Evolutionary conservation across 305 asterid species (phyloP).

Genomic region (Solanum hybrid): DNA sequence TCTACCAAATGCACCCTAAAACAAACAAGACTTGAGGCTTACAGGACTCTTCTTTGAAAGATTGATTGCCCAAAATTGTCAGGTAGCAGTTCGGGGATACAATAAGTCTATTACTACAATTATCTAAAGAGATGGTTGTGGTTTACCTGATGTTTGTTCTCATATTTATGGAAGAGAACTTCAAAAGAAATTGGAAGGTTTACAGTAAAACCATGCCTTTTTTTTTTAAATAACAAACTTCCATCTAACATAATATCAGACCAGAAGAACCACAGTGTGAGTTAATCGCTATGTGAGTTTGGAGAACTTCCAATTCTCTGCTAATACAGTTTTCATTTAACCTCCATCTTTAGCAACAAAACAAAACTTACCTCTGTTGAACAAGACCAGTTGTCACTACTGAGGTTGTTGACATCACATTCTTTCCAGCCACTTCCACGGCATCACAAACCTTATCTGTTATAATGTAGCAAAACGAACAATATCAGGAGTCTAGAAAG

Average conservation of each 20-base stretch:
- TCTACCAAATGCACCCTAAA: neutral
- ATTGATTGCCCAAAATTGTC: neutral
- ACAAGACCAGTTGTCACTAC: constrained; percentile 74
- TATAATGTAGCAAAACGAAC: neutral
- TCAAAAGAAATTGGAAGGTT: neutral
- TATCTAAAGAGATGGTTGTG: neutral
- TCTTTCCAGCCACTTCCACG: constrained; percentile 71
- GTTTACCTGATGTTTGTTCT: neutral
- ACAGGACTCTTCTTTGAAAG: neutral
- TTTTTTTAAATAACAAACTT: neutral
- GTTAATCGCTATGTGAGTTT: neutral
- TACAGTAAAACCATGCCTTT: neutral
- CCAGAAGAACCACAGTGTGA: neutral
- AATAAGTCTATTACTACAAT: neutral
- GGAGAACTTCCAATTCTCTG: neutral
- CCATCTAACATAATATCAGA: neutral
- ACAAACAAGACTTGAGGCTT: neutral
- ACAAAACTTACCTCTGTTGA: constrained; percentile 41
- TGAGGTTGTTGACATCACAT: constrained; percentile 67
- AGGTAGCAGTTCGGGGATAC: neutral
- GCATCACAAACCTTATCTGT: constrained; percentile 72
- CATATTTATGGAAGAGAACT: neutral
- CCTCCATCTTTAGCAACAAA: neutral
- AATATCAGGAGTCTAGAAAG: neutral
- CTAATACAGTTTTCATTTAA: neutral